Conservation (phyloP, 495 filamentous ascomycete species). For the Neurospora sp. region DNA sequence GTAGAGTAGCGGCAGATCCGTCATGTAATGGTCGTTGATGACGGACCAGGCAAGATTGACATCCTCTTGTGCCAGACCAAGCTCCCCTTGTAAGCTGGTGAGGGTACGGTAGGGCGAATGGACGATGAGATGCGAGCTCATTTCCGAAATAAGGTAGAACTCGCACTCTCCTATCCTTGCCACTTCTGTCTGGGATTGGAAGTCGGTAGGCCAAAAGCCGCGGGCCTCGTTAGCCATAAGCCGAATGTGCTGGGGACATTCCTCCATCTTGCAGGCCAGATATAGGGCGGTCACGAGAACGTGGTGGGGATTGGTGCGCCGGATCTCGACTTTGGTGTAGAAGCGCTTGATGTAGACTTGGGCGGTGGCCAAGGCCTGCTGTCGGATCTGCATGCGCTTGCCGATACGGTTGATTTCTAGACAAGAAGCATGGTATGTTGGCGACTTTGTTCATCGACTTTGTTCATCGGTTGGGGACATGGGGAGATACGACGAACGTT, state of each 20-base stretch:
- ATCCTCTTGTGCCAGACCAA: constrained; percentile 70
- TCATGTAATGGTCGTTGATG: constrained; percentile 95
- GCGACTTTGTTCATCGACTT: not conserved
- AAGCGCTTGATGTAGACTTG: constrained; percentile 91
- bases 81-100: constrained; percentile 55
- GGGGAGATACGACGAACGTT: constrained; percentile 49
- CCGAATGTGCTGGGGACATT: constrained; percentile 92
- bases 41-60: constrained; percentile 68
- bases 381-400: constrained; percentile 66
- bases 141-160: constrained; percentile 88
- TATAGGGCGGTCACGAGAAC: constrained; percentile 86
- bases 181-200: constrained; percentile 63
- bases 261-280: constrained; percentile 97
- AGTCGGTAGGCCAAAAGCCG: constrained; percentile 82
- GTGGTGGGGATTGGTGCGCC: constrained; percentile 88
- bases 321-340: constrained; percentile 83
- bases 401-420: constrained; percentile 74
- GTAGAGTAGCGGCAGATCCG: constrained; percentile 80
- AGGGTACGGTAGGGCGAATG: constrained; percentile 96
- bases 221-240: constrained; percentile 77
- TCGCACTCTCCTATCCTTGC: constrained; percentile 91
- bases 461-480: not conserved
- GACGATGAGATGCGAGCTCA: constrained; percentile 88
- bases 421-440: not conserved
- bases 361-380: constrained; percentile 90